These are phyloP conservation scores for Auricularia heimuer DNA, from an alignment of 768 basidiomycete genomes.

Conservation along the genomic window DNA sequence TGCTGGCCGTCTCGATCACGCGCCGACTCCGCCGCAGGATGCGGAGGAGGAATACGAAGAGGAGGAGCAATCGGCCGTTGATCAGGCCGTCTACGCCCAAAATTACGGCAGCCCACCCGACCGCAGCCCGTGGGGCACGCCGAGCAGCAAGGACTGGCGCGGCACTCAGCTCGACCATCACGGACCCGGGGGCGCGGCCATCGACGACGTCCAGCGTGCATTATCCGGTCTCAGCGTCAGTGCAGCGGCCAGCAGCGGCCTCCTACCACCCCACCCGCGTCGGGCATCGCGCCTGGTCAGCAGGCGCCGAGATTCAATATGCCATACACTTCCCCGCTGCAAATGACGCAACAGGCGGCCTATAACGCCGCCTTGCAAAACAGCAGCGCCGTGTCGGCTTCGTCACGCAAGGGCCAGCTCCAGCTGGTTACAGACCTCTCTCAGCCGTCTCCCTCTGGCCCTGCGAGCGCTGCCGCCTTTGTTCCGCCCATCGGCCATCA, in stretches of 20 bases:
- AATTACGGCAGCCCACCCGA: conserved; percentile 41
- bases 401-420: conserved; percentile 30
- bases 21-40: conserved; percentile 32
- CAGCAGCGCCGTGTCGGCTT: conserved; percentile 6
- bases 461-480: conserved; percentile 41
- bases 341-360: neutral
- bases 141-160: conserved; percentile 51
- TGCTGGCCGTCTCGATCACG: conserved; percentile 11
- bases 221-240: conserved; percentile 57
- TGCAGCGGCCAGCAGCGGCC: conserved; percentile 18
- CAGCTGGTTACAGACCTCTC: conserved; percentile 56
- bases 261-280: conserved; percentile 29
- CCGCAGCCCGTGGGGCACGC: conserved; percentile 52
- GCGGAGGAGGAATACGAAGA: conserved; percentile 45
- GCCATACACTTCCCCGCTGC: conserved; percentile 29
- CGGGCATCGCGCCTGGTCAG: conserved; percentile 23
- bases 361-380: neutral
- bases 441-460: conserved; percentile 39
- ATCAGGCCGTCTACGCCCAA: conserved; percentile 30
- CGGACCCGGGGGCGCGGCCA: conserved; percentile 21
- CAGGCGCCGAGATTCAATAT: conserved; percentile 63
- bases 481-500: conserved; percentile 29
- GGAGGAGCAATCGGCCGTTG: conserved; percentile 37
- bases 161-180: neutral
- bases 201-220: conserved; percentile 73